These are phyloP conservation scores for Taphrina pruni DNA, from an alignment of 1,139 yeast species.

Conservation along the genomic window DNA sequence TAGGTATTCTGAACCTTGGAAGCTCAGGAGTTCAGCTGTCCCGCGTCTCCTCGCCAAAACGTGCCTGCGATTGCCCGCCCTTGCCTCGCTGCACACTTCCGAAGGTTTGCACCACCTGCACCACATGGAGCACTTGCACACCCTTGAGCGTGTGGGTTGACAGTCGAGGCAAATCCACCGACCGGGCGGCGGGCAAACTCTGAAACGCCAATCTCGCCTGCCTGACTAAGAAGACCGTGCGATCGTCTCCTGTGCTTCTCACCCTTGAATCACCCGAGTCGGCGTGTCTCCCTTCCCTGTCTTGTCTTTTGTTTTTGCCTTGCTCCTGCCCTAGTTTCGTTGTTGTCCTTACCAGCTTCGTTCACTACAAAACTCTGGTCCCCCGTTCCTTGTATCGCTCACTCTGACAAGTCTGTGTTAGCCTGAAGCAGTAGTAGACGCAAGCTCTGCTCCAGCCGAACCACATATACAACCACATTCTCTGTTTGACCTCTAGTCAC, in stretches of 20 bases:
- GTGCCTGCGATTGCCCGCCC: too few relatives aligned
- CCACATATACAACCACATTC: background rate
- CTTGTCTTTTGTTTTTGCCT: background rate
- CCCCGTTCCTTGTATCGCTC: too few relatives aligned
- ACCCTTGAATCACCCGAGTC: background rate
- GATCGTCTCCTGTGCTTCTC: constrained; percentile 2
- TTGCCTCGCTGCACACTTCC: too few relatives aligned
- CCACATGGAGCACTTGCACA: too few relatives aligned
- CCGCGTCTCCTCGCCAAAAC: too few relatives aligned
- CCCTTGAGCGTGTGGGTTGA: too few relatives aligned
- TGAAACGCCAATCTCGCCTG: constrained; percentile 1
- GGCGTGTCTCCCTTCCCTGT: background rate
- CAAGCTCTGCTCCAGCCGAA: background rate
- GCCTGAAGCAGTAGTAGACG: too few relatives aligned
- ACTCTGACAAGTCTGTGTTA: too few relatives aligned
- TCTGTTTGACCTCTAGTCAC: background rate
- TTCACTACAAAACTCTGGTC: constrained; percentile 3
- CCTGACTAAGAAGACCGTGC: constrained; percentile 3
- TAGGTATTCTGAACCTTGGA: too few relatives aligned
- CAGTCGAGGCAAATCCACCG: background rate
- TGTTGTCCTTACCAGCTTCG: background rate
- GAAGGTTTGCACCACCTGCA: too few relatives aligned
- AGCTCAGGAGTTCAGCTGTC: too few relatives aligned
- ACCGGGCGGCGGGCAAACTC: background rate
- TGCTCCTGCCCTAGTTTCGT: background rate